Evolutionary conservation across 2,329 filamentous ascomycete genomes (phyloP), one percentile per base, ranked within the genome.

Genomic region (Sarocladium kiliense): DNA sequence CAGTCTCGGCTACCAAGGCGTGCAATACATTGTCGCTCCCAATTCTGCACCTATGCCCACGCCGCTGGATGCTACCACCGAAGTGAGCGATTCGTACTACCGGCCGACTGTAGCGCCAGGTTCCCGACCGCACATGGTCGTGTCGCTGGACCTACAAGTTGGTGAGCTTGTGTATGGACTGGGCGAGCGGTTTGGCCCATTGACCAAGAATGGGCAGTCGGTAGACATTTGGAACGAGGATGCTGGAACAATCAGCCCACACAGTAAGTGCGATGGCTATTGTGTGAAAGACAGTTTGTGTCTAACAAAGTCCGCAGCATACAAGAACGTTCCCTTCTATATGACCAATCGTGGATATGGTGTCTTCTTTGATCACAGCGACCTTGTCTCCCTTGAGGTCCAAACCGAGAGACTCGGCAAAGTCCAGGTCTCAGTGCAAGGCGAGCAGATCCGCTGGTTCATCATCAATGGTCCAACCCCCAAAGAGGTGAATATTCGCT

Each of bases 151-250:
- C 4, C 70, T 83, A 2, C 70, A 72, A 2, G 78, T 82, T 1
- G 80, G 80, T 26, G 88, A 91, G 68, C 82, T 84, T 0, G 78
- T 91, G 14, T 87, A 89, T 66, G 88, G 88, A 0, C 77, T 91
- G 3, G 88, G 88, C 1, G 88, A 91, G 70, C 77, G 88, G 14
- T 92, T 91, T 64, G 88, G 88, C 0, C 81, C 86, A 6, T 88
- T 88, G 69, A 87, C 88, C 66, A 91, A 89, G 67, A 83, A 90
- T 41, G 88, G 88, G 12, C 87, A 91, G 67, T 76, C 78, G 12
- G 72, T 91, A 9, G 75, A 81, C 55, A 77, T 91, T 7, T 84
- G 80, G 80, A 84, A 84, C 60, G 77, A 78, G 14, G 81, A 85
- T 60, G 81, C 81, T 5, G 86, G 86, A 10, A 88, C 86, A 0